Percentiles rank a stretch among this genome's conserved stretches.
Conservation (phyloP, 441 rosid species). For the Cnidoscolus chayamansa region DNA sequence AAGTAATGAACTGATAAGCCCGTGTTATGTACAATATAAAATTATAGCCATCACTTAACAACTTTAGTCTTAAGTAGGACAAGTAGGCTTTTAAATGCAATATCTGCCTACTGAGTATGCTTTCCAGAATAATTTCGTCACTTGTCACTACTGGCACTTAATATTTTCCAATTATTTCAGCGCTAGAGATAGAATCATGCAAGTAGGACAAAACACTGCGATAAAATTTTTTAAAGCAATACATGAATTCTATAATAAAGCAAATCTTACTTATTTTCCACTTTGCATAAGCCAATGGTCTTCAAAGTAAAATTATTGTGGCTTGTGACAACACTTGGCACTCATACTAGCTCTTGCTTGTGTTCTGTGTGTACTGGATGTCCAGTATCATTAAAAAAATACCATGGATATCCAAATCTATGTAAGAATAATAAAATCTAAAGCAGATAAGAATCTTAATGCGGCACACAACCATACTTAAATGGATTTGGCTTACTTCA, state of each 20-base stretch:
- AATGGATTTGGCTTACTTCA: slow-evolving; percentile 16
- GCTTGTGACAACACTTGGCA: slow-evolving; percentile 32
- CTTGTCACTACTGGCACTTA: neutral
- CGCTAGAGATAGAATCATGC: neutral
- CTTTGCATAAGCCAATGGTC: slow-evolving; percentile 32
- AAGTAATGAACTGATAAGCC: slow-evolving; percentile 5
- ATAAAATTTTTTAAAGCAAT: slow-evolving; percentile 4
- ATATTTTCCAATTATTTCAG: neutral
- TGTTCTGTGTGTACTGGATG: slow-evolving; percentile 5
- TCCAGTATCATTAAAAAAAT: neutral
- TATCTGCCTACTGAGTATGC: slow-evolving; percentile 10
- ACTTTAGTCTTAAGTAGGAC: slow-evolving; percentile 11
- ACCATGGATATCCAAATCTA: neutral
- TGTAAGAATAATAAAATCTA: slow-evolving; percentile 12
- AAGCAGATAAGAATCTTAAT: slow-evolving; percentile 12
- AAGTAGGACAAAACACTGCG: no score
- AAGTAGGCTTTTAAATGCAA: slow-evolving; percentile 11
- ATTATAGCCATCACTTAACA: slow-evolving; percentile 18
- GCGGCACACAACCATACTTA: slow-evolving; percentile 22
- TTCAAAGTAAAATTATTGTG: slow-evolving; percentile 11
- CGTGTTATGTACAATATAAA: neutral
- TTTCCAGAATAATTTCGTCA: slow-evolving; percentile 17
- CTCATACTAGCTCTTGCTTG: slow-evolving; percentile 24
- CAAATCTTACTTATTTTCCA: slow-evolving; percentile 19
- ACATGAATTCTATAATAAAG: slow-evolving; percentile 7